Evolutionary conservation across 148 eudicot genomes (phyloP).

Genomic region (Amaranthus palmeri): DNA sequence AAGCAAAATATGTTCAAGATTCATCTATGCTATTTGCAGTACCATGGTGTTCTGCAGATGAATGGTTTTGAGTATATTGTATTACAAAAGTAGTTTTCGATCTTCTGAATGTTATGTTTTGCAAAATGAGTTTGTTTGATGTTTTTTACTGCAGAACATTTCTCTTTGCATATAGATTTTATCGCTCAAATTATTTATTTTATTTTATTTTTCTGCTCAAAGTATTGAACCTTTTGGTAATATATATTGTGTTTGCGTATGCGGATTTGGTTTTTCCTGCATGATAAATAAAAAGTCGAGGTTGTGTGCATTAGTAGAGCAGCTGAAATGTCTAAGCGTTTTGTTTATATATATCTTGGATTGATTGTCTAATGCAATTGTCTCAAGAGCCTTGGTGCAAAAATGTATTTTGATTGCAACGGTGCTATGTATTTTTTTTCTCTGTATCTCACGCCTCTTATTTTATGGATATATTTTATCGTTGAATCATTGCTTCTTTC

Average conservation of each 20-base stretch:
- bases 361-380: too few species aligned
- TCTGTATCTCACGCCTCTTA: not conserved
- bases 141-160: not conserved
- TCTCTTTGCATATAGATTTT: not conserved
- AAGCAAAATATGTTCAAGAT: conserved; percentile 14
- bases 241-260: too few species aligned
- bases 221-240: too few species aligned
- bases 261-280: too few species aligned
- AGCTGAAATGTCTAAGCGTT: too few species aligned
- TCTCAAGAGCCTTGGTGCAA: too few species aligned
- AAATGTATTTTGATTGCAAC: too few species aligned
- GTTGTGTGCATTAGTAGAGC: too few species aligned
- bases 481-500: conserved; percentile 26
- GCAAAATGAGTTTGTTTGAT: not conserved
- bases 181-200: too few species aligned
- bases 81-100: not conserved
- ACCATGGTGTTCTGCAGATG: not conserved
- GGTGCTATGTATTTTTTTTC: not conserved
- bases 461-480: not conserved
- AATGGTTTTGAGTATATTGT: conserved; percentile 14
- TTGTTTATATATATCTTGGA: too few species aligned
- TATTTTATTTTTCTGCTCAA: too few species aligned
- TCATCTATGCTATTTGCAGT: not conserved
- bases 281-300: too few species aligned
- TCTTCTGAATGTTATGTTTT: not conserved